Base-by-base conservation (phyloP, 139 green algal genomes). In the Ettlia oleoabundans region DNA sequence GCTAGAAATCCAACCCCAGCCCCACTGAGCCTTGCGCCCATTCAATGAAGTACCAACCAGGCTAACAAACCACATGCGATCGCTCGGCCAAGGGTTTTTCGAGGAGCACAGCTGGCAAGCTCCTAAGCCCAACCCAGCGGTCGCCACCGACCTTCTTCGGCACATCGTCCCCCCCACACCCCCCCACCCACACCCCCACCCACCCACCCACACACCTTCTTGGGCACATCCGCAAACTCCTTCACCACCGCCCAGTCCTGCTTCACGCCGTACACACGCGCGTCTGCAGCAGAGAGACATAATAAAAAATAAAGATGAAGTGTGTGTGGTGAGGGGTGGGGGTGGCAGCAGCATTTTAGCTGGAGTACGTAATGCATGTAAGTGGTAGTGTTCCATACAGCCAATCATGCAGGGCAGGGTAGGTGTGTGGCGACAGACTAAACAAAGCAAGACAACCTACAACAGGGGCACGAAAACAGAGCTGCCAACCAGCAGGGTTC, bases 231-330 rank as follows among this genome's bases (percentile, higher is more conserved):
- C 2, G 83, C 24, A 62, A 94, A 92, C 13, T 73, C 76, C 40
- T 86, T 84, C 10, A 97, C 76, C 64, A 93, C 79, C 9, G 77
- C 70, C 91, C 92, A 98, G 84, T 95, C 93, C 82, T 96, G 89
- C 81, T 96, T 96, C 40, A 89, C 79, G 5, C 87, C 92, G 41
- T 93, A 94, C 40, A 98, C 85, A 41, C 88, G 87, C 18, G 87
- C 89, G 28, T 94, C 91, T 15, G 72, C 71, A 78, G 0, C 4
- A n/a, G 26, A 18, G n/a, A 51, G 30, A 33, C 32, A 26, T 28
- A 42, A 26, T n/a, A 41, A 3, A 3, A 9, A 8, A 13, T 4
- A 7, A 28, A 7, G 6, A 22, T n/a, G 3, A 2, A n/a, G 68
- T 21, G 8, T n/a, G n/a, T n/a, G n/a, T n/a, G n/a, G n/a, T n/a